Conservation (phyloP, 2,329 filamentous ascomycete genomes). For the Talaromyces sp. region DNA sequence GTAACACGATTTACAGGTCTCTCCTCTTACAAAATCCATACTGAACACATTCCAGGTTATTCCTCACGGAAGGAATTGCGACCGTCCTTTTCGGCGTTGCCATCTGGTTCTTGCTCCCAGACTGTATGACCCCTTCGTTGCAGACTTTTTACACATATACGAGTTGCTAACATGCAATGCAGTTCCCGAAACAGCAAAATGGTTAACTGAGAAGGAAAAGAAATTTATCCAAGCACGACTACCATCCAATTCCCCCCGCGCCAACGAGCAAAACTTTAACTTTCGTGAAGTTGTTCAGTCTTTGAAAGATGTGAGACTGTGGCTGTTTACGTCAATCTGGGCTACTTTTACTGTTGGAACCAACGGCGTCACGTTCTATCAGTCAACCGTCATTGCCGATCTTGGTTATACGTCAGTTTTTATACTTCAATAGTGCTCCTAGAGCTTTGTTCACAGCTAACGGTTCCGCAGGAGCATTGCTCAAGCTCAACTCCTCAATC, state of each 20-base stretch:
- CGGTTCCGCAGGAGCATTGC: slow-evolving; percentile 36
- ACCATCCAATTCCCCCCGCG: slow-evolving; percentile 38
- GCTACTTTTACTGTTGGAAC: slow-evolving; percentile 45
- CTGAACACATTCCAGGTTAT: slow-evolving; percentile 15
- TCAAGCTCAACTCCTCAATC: slow-evolving; percentile 45
- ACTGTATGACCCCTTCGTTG: slow-evolving; percentile 33
- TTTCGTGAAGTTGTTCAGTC: slow-evolving; percentile 34
- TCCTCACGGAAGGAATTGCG: slow-evolving; percentile 19
- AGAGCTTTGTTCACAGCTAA: background rate
- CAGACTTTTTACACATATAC: background rate
- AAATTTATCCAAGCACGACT: slow-evolving; percentile 46
- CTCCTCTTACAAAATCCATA: background rate
- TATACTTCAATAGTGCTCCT: background rate
- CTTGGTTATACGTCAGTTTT: slow-evolving; percentile 38
- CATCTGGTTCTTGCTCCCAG: slow-evolving; percentile 40
- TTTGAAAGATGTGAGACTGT: slow-evolving; percentile 38
- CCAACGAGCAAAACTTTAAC: slow-evolving; percentile 36
- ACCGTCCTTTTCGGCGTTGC: slow-evolving; percentile 17
- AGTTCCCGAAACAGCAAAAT: slow-evolving; percentile 42
- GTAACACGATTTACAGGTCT: slow-evolving; percentile 5
- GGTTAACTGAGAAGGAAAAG: slow-evolving; percentile 44
- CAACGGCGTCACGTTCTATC: slow-evolving; percentile 40
- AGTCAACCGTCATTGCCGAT: slow-evolving; percentile 38
- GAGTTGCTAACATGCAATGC: background rate
- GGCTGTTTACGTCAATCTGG: slow-evolving; percentile 45